Evolutionary conservation across 768 basidiomycete genomes (phyloP), one percentile per base, ranked within the genome.

Genomic region (Mycena vitilis): DNA sequence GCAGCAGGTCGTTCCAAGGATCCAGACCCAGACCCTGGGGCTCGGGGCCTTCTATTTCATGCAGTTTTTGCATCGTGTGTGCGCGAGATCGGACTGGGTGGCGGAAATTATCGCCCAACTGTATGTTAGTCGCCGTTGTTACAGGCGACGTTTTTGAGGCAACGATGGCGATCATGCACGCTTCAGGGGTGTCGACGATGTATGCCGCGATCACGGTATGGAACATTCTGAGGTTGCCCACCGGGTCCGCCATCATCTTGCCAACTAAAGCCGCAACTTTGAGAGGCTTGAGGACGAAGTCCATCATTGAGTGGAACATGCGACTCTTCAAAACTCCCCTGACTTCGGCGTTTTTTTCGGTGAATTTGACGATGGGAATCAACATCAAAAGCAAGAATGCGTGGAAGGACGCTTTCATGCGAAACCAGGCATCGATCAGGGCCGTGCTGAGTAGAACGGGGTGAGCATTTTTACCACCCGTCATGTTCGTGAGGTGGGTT

Each of bases 101-200:
- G 11, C 13, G 60, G 25, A 68, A 53, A 2, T 61, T 1, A 38
- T 76, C 70, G 6, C 76, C 67, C 47, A 75, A 77, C 25, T 73
- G 45, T n/a, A 73, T 60, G 23, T 54, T 71, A 2, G 42, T 49
- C 5, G 73, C 73, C 22, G 64, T 65, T 0, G 65, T 74, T 5
- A 76, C 64, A 1, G 66, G 68, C 0, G 75, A 77, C 5, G 66
- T 65, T 36, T 69, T 71, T 5, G 63, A 68, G 2, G 53, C 18
- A 7, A 73, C 66, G 11, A 66, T 37, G 5, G 73, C 64, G 4
- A 75, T 18, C 57, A 73, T 37, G 2, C 22, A 20, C 1, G 71
- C 61, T 63, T 78, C 74, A 0, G 73, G 75, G 1, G 62, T 74
- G 23, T 76, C 74, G 0, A 66, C 59, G 23, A 76, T 74, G 44